Percentiles rank a stretch among this genome's conserved stretches.
Evolutionary conservation across 148 eudicot genomes (phyloP).

Genomic region (Arctostaphylos glauca): DNA sequence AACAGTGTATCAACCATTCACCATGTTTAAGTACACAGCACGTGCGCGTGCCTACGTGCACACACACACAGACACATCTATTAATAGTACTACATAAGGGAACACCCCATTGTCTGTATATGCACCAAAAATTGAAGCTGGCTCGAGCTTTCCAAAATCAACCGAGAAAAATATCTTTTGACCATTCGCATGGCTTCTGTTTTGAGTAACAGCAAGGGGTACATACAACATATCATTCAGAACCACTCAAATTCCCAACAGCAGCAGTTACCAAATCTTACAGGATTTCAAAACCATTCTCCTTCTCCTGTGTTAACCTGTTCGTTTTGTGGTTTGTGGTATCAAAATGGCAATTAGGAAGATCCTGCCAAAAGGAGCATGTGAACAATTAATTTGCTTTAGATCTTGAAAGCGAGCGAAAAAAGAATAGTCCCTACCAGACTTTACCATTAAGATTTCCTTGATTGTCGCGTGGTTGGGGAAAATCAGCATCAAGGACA

Average conservation of each 20-base stretch:
- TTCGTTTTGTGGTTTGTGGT: neutral
- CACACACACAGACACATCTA: neutral
- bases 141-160: neutral
- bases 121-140: neutral
- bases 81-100: neutral
- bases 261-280: neutral
- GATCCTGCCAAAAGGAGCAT: neutral
- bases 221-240: neutral
- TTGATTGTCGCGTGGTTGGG: neutral
- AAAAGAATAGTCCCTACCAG: neutral
- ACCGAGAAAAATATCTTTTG: too few species aligned
- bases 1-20: neutral
- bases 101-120: neutral
- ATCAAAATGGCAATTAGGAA: neutral
- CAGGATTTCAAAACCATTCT: neutral
- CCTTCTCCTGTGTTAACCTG: neutral
- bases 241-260: neutral
- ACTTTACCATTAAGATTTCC: neutral
- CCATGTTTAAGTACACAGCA: neutral
- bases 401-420: neutral
- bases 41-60: neutral
- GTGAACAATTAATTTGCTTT: neutral
- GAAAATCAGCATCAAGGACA: neutral
- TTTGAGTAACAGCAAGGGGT: neutral
- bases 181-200: neutral